Base-by-base conservation (phyloP, 495 filamentous ascomycete genomes). In the Elasticomyces elasticus region DNA sequence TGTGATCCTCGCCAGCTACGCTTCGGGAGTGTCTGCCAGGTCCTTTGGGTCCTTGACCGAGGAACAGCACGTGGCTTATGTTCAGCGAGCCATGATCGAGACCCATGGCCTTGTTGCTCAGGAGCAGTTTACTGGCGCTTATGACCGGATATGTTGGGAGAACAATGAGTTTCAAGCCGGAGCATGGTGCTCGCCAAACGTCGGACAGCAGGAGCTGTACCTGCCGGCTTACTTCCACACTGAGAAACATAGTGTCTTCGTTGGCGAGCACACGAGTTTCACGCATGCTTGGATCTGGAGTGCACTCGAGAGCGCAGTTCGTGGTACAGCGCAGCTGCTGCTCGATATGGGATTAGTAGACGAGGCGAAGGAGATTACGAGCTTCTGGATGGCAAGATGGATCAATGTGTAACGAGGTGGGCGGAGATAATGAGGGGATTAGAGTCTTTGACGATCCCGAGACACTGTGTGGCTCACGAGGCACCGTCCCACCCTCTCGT, bases 221-320 rank as follows among this genome's bases (percentile, higher is more conserved):
- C 66, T 86, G 15, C 83, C 83, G 0, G 79, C 82, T 49, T 86
- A 81, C 53, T 86, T 82, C 54, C 73, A 83, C 64, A 85, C 83
- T 0, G 79, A 85, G 62, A 74, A 76, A 9, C 51, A 78, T 61
- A 79, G 80, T 33, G 77, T 86, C 33, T 85, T 85, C 48, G 71
- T 85, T 4, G 83, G 83, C 15, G 82, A 86, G 67, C 82, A 85
- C 63, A 86, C 82, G 0, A 78, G 76, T 24, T 52, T 41, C 65
- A 85, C 83, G n/a, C 82, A 85, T 62, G 81, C 81, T 4, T 86
- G 83, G 83, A 84, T 86, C 43, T 79, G 81, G 23, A 77, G 76
- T 2, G 82, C 82, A 5, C 64, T 86, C 25, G 82, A 86, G 63
- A 80, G 77, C 19, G 83, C 79, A 0, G 79, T 85, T 20, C 69